These are phyloP conservation scores for Fusarium chuoi DNA, from an alignment of 2,329 filamentous ascomycete genomes.

Conservation along the genomic window DNA sequence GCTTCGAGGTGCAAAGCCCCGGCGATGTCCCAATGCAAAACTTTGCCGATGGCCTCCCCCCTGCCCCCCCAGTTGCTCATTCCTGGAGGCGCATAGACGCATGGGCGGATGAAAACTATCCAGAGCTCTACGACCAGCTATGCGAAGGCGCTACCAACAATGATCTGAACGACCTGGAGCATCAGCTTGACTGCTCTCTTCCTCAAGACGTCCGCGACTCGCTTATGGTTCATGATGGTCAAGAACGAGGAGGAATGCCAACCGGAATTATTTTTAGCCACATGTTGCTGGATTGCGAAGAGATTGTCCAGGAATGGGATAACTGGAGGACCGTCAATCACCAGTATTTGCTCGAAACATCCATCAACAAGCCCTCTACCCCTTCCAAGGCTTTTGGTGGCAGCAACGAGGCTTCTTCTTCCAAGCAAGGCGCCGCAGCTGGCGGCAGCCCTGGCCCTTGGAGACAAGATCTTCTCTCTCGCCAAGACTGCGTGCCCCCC, in stretches of 20 bases:
- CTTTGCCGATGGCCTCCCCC: constrained; percentile 90
- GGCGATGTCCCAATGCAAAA: constrained; percentile 97
- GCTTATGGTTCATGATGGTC: constrained; percentile 90
- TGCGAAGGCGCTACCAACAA: constrained; percentile 93
- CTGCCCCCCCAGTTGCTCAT: constrained; percentile 85
- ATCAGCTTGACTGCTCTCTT: constrained; percentile 92
- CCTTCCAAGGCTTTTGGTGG: constrained; percentile 79
- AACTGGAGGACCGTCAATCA: constrained; percentile 96
- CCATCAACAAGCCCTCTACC: constrained; percentile 67
- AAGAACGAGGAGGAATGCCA: constrained; percentile 90
- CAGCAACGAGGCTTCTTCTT: constrained; percentile 74
- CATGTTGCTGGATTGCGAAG: constrained; percentile 98
- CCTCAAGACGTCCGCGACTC: constrained; percentile 95
- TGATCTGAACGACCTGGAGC: constrained; percentile 95
- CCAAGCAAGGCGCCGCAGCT: constrained; percentile 63
- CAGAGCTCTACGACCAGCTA: constrained; percentile 92
- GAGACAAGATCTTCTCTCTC: constrained; percentile 84
- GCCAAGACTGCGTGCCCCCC: constrained; percentile 88
- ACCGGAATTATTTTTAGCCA: constrained; percentile 93
- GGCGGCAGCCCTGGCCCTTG: constrained; percentile 72
- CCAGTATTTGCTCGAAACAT: constrained; percentile 78
- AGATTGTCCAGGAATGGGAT: constrained; percentile 97
- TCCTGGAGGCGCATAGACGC: constrained; percentile 95
- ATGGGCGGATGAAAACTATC: constrained; percentile 95
- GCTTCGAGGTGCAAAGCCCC: constrained; percentile 75